Percentiles rank a stretch among this genome's conserved stretches.
Evolutionary conservation across 805 yeast genomes (phyloP).

Genomic region (Yarrowia hollandica): DNA sequence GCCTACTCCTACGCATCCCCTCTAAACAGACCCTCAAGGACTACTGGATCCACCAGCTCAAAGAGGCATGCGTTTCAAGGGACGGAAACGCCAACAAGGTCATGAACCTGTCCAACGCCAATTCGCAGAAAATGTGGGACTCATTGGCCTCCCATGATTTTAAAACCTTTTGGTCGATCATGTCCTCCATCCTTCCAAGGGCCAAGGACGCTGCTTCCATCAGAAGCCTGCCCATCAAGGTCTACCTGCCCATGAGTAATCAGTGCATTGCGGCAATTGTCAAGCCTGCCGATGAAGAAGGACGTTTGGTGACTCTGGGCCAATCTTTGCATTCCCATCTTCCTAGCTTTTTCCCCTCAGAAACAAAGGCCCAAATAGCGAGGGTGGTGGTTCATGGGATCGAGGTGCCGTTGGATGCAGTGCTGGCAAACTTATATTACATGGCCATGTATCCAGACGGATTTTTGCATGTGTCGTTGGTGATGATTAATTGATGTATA

Average conservation of each 20-base stretch:
- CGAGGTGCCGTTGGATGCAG: conserved; percentile 47
- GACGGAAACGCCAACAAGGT: conserved; percentile 77
- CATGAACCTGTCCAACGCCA: conserved; percentile 70
- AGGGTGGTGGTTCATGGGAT: conserved; percentile 59
- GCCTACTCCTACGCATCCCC: conserved; percentile 47
- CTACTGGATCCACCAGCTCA: conserved; percentile 73
- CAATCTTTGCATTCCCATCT: conserved; percentile 44
- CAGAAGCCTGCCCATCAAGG: conserved; percentile 40
- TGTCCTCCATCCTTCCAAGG: conserved; percentile 36
- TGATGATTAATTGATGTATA: conserved; percentile 38
- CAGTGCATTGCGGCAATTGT: conserved; percentile 43
- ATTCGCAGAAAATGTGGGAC: conserved; percentile 59
- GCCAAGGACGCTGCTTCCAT: conserved; percentile 16
- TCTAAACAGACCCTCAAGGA: conserved; percentile 45
- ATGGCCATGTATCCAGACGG: conserved; percentile 60
- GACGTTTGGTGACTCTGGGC: conserved; percentile 43
- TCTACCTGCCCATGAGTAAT: conserved; percentile 43
- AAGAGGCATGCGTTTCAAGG: conserved; percentile 75
- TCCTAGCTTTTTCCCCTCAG: conserved; percentile 51
- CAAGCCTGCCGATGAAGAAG: conserved; percentile 31
- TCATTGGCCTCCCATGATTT: conserved; percentile 42
- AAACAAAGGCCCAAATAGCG: conserved; percentile 43
- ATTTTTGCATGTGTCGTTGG: conserved; percentile 56
- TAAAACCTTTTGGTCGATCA: conserved; percentile 37
- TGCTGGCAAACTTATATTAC: conserved; percentile 50